Evolutionary conservation across 2,329 filamentous ascomycete genomes (phyloP), one percentile per base, ranked within the genome.

Genomic region (Rugonectria rugulosa): DNA sequence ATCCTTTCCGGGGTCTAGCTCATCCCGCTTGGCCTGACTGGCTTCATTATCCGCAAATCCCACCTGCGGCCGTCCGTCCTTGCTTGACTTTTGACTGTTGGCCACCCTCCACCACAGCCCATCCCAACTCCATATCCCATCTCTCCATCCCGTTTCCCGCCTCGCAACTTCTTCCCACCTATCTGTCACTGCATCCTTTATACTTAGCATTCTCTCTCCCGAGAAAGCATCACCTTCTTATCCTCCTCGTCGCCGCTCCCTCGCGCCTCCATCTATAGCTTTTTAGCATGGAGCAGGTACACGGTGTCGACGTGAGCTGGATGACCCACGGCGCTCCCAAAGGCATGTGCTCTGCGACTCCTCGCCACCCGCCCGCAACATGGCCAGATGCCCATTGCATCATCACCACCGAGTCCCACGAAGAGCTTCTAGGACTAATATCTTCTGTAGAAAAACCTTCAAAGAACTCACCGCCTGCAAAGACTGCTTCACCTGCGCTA

Each of bases 231-330:
- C 34, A 23, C 20, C 17, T n/a, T 46, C 42, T 53, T 42, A 29
- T 26, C 26, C 54, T 57, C 53, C 43, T 47, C 58, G 21, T 52
- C 49, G 63, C 48, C 48, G 44, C 46, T 19, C 11, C 19, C 26
- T 21, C n/a, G 23, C 47, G 24, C 49, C 41, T 41, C 42, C 11
- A 41, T 36, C 31, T 37, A 20, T 40, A 51, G 34, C 42, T 45
- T 59, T 49, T 44, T 70, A 79, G 64, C 59, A 94, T 94, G 91
- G 91, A 94, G 76, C 88, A 89, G 66, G 85, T 91, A 63, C 87
- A 92, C 73, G 88, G 88, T 64, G 85, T 96, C 69, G 92, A 96
- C 76, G 91, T 96, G 70, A 92, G 89, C 75, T 96, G 92, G 92
- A 89, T 96, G 80, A 83, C 83, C 66, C 90, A 95, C 75, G 89